Percentiles rank a stretch among this genome's conserved stretches.
Evolutionary conservation across 805 yeast species (phyloP).

Genomic region (Blastobotrys parvus): DNA sequence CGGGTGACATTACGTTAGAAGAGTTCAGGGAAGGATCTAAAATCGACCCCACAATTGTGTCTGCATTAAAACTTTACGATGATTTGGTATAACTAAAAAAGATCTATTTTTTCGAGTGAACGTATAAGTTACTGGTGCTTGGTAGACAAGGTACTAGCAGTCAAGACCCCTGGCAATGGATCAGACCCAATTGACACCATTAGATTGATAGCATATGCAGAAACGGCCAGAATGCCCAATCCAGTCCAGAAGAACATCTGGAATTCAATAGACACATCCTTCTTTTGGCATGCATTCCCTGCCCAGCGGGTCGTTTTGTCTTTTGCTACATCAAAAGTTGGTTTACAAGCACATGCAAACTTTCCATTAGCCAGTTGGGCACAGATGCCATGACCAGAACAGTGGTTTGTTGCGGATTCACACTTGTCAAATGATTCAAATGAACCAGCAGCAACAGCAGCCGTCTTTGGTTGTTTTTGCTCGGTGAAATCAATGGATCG

Average conservation of each 20-base stretch:
- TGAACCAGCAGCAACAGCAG: neutral
- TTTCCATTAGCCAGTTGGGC: conserved; percentile 19
- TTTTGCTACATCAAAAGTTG: conserved; percentile 24
- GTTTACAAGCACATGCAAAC: conserved; percentile 29
- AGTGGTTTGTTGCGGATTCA: conserved; percentile 24
- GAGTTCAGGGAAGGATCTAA: conserved; percentile 81
- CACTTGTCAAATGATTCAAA: conserved; percentile 25
- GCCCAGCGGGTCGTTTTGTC: conserved; percentile 30
- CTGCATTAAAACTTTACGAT: conserved; percentile 71
- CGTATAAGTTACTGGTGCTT: conserved; percentile 1
- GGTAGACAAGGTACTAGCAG: conserved; percentile 36
- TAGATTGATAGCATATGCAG: conserved; percentile 46
- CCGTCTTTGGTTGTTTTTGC: neutral
- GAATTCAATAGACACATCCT: conserved; percentile 57
- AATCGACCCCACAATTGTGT: conserved; percentile 65
- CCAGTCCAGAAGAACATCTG: conserved; percentile 64
- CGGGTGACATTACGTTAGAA: conserved; percentile 63
- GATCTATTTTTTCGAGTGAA: too few relatives aligned
- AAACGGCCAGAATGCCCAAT: conserved; percentile 37
- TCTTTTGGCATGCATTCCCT: conserved; percentile 51
- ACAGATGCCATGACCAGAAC: conserved; percentile 34
- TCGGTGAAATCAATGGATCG: conserved; percentile 1
- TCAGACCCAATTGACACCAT: conserved; percentile 48
- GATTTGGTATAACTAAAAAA: conserved; percentile 66
- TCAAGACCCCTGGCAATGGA: conserved; percentile 60